Base-by-base conservation (phyloP, 1,139 yeast species). In the Pneumocystis murina region DNA sequence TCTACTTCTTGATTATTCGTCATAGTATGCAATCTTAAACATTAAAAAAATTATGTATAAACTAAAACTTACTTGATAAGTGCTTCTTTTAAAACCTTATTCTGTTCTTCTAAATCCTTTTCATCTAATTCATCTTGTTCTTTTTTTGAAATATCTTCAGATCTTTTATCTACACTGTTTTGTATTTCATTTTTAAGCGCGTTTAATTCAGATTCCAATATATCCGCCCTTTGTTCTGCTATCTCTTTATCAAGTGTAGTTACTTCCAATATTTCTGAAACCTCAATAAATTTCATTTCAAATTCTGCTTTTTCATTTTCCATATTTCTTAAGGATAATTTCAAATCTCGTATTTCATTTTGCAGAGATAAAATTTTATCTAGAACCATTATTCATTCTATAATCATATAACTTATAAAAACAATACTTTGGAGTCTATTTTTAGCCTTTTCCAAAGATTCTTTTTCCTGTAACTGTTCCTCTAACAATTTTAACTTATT, bases 211-310 rank as follows among this genome's bases (percentile, higher is more conserved):
- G 66, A 66, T 8, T 71, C 70, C 36, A 85, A 71, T 3, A 72
- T 68, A 14, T 74, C 76, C 62, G 77, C 79, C 14, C 76, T 74
- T 55, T 76, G 80, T 38, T 76, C 77, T 2, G 83, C 76, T 69
- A 79, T 79, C 66, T 81, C 86, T 64, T 79, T 77, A 63, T 85
- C 90, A 1, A 84, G 76, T 0, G 79, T 72, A 0, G 80, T 71
- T 70, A 80, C 74, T 68, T 86, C 91, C 28, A 84, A 66, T 0
- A 76, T 73, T 59, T 81, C 83, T 16, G 79, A 75, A 17, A 71
- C 69, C 38, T 68, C 70, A 33, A 72, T 74, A 59, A 76, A 71
- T 17, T 66, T 70, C 41, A 76, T 79, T 33, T 69, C 70, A 17
- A 76, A 70, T 40, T 73, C 78, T n/a, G 72, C 72, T 28, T 76